These are phyloP conservation scores for Lachnellula cervina DNA, from an alignment of 2,329 filamentous ascomycete species.

Conservation along the genomic window DNA sequence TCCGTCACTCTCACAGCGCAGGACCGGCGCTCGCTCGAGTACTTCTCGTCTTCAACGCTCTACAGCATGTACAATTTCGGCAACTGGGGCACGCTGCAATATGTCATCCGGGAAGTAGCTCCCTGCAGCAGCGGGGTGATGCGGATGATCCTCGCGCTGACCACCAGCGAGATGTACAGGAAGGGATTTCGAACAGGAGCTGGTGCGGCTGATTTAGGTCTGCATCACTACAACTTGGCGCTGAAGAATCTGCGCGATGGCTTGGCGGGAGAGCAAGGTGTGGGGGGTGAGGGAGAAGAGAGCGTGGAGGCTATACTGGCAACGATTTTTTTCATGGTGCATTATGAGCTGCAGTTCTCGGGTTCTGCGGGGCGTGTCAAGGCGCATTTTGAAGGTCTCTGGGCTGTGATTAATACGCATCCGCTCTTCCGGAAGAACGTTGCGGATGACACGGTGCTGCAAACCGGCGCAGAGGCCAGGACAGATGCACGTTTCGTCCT, in stretches of 20 bases:
- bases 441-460: not conserved
- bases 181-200: not conserved
- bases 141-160: not conserved
- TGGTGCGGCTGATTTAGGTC: not conserved
- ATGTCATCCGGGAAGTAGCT: not conserved
- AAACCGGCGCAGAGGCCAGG: not conserved
- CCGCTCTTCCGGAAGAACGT: not conserved
- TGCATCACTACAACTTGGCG: not conserved
- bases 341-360: not conserved
- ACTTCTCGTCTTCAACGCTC: not conserved
- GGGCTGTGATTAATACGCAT: not conserved
- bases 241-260: not conserved
- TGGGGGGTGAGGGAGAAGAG: not conserved
- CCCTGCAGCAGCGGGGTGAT: not conserved
- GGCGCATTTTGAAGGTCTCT: not conserved
- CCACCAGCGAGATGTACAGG: not conserved
- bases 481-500: not conserved
- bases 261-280: not conserved
- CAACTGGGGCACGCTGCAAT: not conserved
- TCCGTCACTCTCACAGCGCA: not conserved
- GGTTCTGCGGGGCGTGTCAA: not conserved
- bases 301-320: not conserved
- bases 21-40: not conserved
- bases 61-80: not conserved
- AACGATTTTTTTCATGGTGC: not conserved